Evolutionary conservation across 1,284 basidiomycete species (phyloP), one percentile per base, ranked within the genome.

Genomic region (Rhizoctonia solani): DNA sequence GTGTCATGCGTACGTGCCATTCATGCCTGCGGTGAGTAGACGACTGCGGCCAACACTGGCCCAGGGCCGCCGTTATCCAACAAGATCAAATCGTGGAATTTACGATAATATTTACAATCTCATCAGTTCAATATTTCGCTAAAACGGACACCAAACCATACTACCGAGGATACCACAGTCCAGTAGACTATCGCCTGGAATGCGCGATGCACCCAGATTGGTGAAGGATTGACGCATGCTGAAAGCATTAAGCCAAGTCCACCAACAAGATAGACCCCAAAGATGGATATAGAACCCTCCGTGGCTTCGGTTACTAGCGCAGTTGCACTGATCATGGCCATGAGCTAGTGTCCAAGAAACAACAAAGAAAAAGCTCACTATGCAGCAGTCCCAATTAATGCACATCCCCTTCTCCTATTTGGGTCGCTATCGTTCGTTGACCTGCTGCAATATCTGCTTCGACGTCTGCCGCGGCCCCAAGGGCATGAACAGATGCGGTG

Each of bases 401-500:
- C 70, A 32, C 72, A 69, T 16, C 61, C 47, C 14, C 71, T 44
- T 23, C 53, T 52, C 1, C 73, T 23, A 72, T 67, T 14, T 67
- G 58, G 4, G 72, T 73, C 9, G 72, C 73, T 37, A 74, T 71
- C 5, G 72, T 74, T n/a, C 67, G 66, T 56, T 72, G 72, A 13
- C 72, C 73, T 3, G 72, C 69, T 16, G 65, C 67, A 14, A 69
- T 37, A 41, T 74, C 73, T n/a, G 69, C 69, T 27, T 74, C 72
- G 27, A 72, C 58, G 68, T 74, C 73, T 5, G 72, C 70, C 6
- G 65, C 72, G 5, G 73, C 72, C 23, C 72, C 73, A 3, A 74
- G 63, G 21, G 73, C 71, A 52, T 74, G 73, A 4, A 73, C 69
- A 11, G 72, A 72, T 16, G 71, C 53, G 4, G 70, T 69, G 54